Evolutionary conservation across 257 asterid genomes (phyloP).

Genomic region (Solanum habrochaites): DNA sequence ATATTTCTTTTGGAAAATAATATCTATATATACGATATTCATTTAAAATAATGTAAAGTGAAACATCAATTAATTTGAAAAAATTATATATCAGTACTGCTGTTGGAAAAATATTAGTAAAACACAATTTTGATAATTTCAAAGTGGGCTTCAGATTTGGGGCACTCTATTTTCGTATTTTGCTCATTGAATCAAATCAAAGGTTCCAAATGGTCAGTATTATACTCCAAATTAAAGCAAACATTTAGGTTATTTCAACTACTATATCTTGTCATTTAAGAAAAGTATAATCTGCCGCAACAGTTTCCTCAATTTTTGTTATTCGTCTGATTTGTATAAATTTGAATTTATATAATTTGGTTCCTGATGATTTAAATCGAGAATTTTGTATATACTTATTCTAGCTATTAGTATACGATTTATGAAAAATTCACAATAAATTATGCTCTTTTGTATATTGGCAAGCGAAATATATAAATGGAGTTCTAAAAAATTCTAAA

Average conservation of each 20-base stretch:
- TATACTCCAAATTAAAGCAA: not conserved
- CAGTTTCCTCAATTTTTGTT: rapidly evolving
- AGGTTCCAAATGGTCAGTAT: not conserved
- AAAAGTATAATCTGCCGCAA: too few relatives aligned
- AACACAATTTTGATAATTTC: not conserved
- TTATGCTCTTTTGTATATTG: too few relatives aligned
- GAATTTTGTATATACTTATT: too few relatives aligned
- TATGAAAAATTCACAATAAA: too few relatives aligned
- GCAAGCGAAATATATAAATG: too few relatives aligned
- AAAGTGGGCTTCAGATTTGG: not conserved
- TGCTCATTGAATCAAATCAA: not conserved
- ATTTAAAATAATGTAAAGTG: not conserved
- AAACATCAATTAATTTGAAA: not conserved
- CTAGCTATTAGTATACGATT: too few relatives aligned
- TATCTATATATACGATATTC: not conserved
- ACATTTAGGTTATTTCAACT: not conserved
- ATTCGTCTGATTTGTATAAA: too few relatives aligned
- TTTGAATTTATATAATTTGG: rapidly evolving
- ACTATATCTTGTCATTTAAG: too few relatives aligned
- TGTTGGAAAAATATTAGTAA: not conserved
- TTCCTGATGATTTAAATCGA: too few relatives aligned
- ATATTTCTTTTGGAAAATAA: not conserved
- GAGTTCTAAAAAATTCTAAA: too few relatives aligned
- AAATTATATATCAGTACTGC: not conserved
- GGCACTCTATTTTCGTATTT: not conserved